These are phyloP conservation scores for Calocera viscosa DNA, from an alignment of 768 basidiomycete genomes.

Conservation along the genomic window DNA sequence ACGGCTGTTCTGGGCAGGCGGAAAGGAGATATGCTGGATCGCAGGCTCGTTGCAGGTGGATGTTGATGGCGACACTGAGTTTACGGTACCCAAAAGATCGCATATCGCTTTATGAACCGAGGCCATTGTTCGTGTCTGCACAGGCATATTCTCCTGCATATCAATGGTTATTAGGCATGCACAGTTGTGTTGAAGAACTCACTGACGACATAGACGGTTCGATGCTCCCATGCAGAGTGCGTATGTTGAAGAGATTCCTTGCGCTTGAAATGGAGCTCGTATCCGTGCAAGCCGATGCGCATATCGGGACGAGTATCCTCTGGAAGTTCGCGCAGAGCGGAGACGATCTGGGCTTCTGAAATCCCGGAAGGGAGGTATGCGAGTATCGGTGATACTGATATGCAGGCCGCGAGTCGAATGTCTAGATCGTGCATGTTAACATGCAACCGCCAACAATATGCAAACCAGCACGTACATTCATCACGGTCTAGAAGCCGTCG, in stretches of 20 bases:
- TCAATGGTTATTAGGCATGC: constrained; percentile 10
- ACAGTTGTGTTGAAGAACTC: not conserved
- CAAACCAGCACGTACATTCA: not conserved
- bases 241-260: not conserved
- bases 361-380: not conserved
- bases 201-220: constrained; percentile 58
- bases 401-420: not conserved
- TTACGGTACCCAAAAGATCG: constrained; percentile 24
- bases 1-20: constrained; percentile 39
- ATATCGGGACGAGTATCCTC: not conserved
- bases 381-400: not conserved
- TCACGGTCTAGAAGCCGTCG: not conserved
- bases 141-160: constrained; percentile 57
- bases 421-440: not conserved
- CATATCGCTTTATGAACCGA: constrained; percentile 38
- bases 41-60: constrained; percentile 14
- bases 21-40: constrained; percentile 46
- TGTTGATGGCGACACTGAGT: constrained; percentile 7
- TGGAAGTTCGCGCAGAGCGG: not conserved
- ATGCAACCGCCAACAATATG: no score
- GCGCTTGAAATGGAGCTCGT: not conserved
- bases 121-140: constrained; percentile 39
- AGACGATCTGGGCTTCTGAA: not conserved
- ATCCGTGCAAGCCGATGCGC: not conserved
- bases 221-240: constrained; percentile 40